Evolutionary conservation across 441 rosid species (phyloP).

Genomic region (Breynia disticha): DNA sequence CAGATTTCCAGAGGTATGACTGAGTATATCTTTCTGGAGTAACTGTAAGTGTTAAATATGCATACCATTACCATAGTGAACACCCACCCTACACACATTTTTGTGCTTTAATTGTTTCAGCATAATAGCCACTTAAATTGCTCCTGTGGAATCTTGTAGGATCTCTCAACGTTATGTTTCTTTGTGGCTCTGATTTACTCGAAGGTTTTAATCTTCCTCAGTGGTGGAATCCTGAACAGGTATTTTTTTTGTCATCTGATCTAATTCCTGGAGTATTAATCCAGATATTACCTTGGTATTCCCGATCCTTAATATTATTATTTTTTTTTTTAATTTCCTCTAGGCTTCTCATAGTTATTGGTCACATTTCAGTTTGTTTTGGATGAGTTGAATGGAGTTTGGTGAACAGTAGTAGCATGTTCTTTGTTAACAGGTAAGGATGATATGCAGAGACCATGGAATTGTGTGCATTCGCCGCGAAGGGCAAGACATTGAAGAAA

Average conservation of each 20-base stretch:
- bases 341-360: too few relatives aligned
- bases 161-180: slow-evolving; percentile 65
- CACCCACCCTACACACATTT: not conserved
- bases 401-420: not conserved
- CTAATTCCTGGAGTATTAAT: not conserved
- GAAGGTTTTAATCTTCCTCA: slow-evolving; percentile 70
- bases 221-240: slow-evolving; percentile 86
- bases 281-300: too few relatives aligned
- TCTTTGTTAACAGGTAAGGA: slow-evolving; percentile 32
- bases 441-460: slow-evolving; percentile 67
- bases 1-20: slow-evolving; percentile 38
- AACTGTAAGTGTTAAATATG: too few relatives aligned
- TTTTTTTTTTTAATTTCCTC: too few relatives aligned
- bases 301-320: not conserved
- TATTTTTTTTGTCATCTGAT: slow-evolving; percentile 4
- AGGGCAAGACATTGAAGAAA: slow-evolving; percentile 56
- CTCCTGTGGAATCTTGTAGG: slow-evolving; percentile 25
- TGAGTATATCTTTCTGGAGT: not conserved
- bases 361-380: too few relatives aligned
- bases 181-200: slow-evolving; percentile 90
- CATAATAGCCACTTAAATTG: not conserved
- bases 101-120: not conserved
- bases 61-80: not conserved
- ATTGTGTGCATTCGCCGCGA: slow-evolving; percentile 78
- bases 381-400: too few relatives aligned